These are phyloP conservation scores for Tetrahymena malaccensis DNA, from an alignment of 73 alveolate species.

Conservation along the genomic window DNA sequence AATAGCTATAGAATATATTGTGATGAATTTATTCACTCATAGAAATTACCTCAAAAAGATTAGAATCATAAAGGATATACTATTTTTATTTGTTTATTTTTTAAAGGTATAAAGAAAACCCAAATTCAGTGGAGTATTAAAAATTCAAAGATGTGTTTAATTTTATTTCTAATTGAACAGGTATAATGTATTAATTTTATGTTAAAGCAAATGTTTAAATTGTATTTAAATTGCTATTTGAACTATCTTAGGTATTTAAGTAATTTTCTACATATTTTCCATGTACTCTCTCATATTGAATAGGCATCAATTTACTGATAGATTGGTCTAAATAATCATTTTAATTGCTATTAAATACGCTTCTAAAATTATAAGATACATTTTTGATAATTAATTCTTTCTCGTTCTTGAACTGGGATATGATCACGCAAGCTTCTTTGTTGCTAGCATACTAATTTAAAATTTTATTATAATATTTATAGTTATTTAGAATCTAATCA, in stretches of 20 bases:
- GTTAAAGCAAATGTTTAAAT: not conserved
- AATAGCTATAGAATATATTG: not conserved
- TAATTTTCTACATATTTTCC: not conserved
- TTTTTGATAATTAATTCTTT: not conserved
- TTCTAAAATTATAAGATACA: not conserved
- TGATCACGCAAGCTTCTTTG: not conserved
- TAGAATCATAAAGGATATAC: not conserved
- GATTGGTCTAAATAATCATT: not conserved
- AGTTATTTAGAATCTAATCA: not conserved
- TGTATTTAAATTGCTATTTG: not conserved
- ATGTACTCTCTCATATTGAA: not conserved
- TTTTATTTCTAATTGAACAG: not conserved
- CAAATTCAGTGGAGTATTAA: not conserved
- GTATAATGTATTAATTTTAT: not conserved
- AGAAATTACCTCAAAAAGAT: not conserved
- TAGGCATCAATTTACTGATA: not conserved
- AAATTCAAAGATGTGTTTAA: not conserved
- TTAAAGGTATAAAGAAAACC: not conserved
- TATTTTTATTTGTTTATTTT: not conserved
- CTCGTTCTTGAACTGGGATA: not conserved
- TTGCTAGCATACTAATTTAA: not conserved
- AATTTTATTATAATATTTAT: not conserved
- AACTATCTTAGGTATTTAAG: not conserved
- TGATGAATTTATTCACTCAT: not conserved
- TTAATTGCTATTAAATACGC: not conserved